Evolutionary conservation across 495 filamentous ascomycete genomes (phyloP), one percentile per base, ranked within the genome.

Genomic region (Hypomontagnella submonticulosa): DNA sequence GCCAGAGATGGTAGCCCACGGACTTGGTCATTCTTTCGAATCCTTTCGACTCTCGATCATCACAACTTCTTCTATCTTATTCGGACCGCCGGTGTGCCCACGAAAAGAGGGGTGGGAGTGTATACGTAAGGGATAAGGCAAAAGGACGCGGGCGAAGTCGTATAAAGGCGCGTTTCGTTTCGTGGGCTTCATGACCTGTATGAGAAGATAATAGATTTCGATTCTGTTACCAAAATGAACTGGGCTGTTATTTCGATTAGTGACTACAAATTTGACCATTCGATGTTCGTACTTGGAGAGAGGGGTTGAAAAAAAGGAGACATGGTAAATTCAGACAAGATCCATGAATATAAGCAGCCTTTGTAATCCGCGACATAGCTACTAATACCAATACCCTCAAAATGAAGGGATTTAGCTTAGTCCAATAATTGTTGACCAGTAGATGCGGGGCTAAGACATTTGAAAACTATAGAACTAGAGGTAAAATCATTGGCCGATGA

Each of bases 181-280:
- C 60, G 30, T 48, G 49, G 43, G 20, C 33, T 62, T 64, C 33
- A 69, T 57, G 66, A 69, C 66, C 61, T 65, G 50, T 57, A 69
- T 53, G 61, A 61, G 40, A 57, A 69, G 44, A 65, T 55, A 69
- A 69, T 65, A 65, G 44, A 65, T 61, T 61, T 61, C 30, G 20
- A 47, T 59, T 49, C 50, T 27, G 30, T 47, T 18, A 61, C 15
- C 38, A 12, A 20, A n/a, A 7, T 12, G 13, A 12, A 1, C 32
- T 57, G 4, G 4, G 13, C 16, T 9, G 40, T 8, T 4, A 43
- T 48, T 20, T 10, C 33, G 19, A 33, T 57, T 11, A 57, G 42
- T 38, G 20, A 27, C n/a, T n/a, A 1, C 23, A 2, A 12, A 2
- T 23, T 27, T 27, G 23, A 27, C 2, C 6, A 27, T 27, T 27